Conservation (phyloP, 208 protist genomes). For the Leishmania arabica region DNA sequence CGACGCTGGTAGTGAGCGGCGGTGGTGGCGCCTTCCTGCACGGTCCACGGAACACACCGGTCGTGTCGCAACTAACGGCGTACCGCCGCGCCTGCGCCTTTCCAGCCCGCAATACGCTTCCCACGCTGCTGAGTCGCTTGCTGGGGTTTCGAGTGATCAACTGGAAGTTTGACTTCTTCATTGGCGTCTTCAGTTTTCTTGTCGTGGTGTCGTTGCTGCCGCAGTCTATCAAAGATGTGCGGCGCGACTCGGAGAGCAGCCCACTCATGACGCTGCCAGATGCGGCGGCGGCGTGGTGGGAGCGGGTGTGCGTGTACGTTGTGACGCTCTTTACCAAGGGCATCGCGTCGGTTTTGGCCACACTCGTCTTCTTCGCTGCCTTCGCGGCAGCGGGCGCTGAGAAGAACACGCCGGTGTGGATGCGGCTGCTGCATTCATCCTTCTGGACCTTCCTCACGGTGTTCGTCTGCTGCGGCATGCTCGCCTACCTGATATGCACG, state of each 20-base stretch:
- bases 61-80: constrained; percentile 55
- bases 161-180: constrained; percentile 88
- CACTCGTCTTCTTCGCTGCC: constrained; percentile 43
- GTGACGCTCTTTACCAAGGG: constrained; percentile 49
- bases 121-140: constrained; percentile 54
- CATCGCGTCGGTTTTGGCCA: constrained; percentile 47
- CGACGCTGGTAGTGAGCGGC: constrained; percentile 79
- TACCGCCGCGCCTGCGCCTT: constrained; percentile 73
- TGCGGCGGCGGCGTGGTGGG: constrained; percentile 28
- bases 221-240: constrained; percentile 27
- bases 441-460: constrained; percentile 65
- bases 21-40: constrained; percentile 86
- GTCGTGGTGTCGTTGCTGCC: constrained; percentile 76
- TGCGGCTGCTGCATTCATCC: constrained; percentile 40
- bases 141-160: constrained; percentile 79
- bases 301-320: constrained; percentile 23
- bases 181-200: constrained; percentile 60
- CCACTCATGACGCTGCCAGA: constrained; percentile 27
- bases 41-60: constrained; percentile 40
- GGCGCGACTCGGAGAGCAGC: background rate
- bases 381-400: constrained; percentile 58
- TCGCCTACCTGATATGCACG: constrained; percentile 55
- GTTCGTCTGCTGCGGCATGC: constrained; percentile 48
- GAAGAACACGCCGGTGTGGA: constrained; percentile 32
- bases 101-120: constrained; percentile 61